A percentile compares a stretch with the other conserved stretches of the same genome.
These are phyloP conservation scores for Clarireedia paspali DNA, from an alignment of 2,329 filamentous ascomycete genomes.

Conservation along the genomic window DNA sequence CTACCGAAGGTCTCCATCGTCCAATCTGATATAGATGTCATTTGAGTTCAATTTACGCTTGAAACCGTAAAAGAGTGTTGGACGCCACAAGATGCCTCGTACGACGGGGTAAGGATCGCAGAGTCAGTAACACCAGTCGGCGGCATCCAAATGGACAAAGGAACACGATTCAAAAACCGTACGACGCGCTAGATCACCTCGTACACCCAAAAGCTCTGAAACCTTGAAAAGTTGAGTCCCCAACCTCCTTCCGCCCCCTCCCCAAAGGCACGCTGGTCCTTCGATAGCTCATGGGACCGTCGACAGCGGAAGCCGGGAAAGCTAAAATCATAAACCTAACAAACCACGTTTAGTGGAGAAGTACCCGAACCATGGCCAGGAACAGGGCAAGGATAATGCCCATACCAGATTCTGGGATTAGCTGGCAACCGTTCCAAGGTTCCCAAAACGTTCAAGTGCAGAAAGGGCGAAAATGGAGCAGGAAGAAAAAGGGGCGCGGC, in stretches of 20 bases:
- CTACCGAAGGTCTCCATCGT: background rate
- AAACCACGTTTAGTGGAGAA: constrained; percentile 12
- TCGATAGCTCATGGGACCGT: constrained; percentile 8
- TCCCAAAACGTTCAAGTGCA: background rate
- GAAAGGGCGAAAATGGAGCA: constrained; percentile 2
- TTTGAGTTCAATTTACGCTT: background rate
- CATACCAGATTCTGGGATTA: background rate
- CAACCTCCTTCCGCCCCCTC: constrained; percentile 3
- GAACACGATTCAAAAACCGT: background rate
- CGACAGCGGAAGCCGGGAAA: constrained; percentile 14
- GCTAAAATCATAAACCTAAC: constrained; percentile 9
- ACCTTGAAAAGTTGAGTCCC: background rate
- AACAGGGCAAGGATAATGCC: background rate
- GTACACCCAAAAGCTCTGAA: background rate
- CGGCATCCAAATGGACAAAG: background rate
- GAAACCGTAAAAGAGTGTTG: too few species aligned
- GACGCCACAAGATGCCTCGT: too few species aligned
- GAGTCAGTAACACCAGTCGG: too few species aligned
- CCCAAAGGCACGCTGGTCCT: constrained; percentile 11
- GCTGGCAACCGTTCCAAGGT: constrained; percentile 1
- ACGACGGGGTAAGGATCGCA: too few species aligned
- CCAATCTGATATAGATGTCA: too few species aligned
- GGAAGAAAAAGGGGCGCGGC: constrained; percentile 6
- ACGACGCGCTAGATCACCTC: background rate
- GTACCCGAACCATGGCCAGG: constrained; percentile 16